Evolutionary conservation across 2,329 filamentous ascomycete genomes (phyloP).

Genomic region (Albifimbria verrucaria): DNA sequence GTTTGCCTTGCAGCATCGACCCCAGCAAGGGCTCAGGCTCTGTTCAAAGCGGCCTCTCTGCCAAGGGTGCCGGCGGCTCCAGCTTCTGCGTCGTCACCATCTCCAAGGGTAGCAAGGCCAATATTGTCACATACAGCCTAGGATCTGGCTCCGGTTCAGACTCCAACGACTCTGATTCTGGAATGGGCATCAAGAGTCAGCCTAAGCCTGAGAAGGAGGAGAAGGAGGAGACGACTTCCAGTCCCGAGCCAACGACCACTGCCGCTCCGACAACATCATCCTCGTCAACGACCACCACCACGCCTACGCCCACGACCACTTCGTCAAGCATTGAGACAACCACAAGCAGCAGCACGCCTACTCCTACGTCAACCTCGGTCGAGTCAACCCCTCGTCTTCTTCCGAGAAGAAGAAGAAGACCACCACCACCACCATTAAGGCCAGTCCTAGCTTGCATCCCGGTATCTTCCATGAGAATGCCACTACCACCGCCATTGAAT

Average conservation of each 20-base stretch:
- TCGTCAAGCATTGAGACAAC: conserved; percentile 7
- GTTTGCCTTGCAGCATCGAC: conserved; percentile 71
- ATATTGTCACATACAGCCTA: conserved; percentile 59
- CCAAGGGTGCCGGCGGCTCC: conserved; percentile 63
- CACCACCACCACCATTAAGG: conserved; percentile 9
- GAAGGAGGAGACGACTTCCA: conserved; percentile 16
- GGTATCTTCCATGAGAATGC: conserved; percentile 55
- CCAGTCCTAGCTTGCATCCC: conserved; percentile 28
- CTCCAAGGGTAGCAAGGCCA: conserved; percentile 60
- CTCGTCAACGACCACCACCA: conserved; percentile 13
- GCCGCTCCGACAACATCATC: conserved; percentile 13
- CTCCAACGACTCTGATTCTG: conserved; percentile 4
- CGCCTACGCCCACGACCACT: conserved; percentile 13
- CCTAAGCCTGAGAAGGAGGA: conserved; percentile 11
- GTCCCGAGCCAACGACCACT: conserved; percentile 18
- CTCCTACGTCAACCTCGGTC: conserved; percentile 1
- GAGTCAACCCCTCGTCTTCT: conserved; percentile 6
- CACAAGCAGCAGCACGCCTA: background rate
- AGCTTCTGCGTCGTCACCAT: conserved; percentile 77
- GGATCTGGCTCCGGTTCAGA: conserved; percentile 28
- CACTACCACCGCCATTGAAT: conserved; percentile 26
- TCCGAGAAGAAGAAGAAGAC: conserved; percentile 7
- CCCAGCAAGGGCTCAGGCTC: conserved; percentile 54
- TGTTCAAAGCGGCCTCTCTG: conserved; percentile 52
- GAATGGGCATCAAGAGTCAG: conserved; percentile 13